These are phyloP conservation scores for Irpex rosettiformis DNA, from an alignment of 1,284 basidiomycete genomes.

Conservation along the genomic window DNA sequence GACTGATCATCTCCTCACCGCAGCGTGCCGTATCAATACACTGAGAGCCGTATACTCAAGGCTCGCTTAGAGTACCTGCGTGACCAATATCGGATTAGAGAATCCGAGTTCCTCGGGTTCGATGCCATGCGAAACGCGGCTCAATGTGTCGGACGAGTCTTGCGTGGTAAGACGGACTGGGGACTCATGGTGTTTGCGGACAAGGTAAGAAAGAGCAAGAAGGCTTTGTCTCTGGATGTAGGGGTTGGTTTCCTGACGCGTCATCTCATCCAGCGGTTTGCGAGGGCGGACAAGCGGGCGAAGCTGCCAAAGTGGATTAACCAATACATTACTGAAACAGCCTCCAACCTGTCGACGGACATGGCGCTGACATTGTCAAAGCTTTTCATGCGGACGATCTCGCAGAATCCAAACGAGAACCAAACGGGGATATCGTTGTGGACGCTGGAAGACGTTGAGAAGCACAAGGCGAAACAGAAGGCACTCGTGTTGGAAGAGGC, in stretches of 20 bases:
- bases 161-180: constrained; percentile 99
- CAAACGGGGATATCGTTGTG: constrained; percentile 94
- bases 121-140: constrained; percentile 99
- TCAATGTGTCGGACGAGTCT: constrained; percentile 96
- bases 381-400: constrained; percentile 96
- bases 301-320: constrained; percentile 99
- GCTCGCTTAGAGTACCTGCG: constrained; percentile 96
- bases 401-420: constrained; percentile 94
- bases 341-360: constrained; percentile 96
- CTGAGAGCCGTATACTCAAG: constrained; percentile 96
- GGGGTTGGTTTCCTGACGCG: background rate
- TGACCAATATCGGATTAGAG: constrained; percentile 97
- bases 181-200: constrained; percentile 99
- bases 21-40: constrained; percentile 99
- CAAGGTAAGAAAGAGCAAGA: constrained; percentile 57
- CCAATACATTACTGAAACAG: constrained; percentile 97
- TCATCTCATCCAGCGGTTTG: constrained; percentile 73
- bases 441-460: constrained; percentile 85
- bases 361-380: constrained; percentile 97
- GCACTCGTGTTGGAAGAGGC: constrained; percentile 43
- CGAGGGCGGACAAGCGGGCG: constrained; percentile 92
- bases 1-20: background rate
- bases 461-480: constrained; percentile 76
- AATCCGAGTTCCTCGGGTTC: constrained; percentile 98
- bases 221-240: background rate